Evolutionary conservation across 768 basidiomycete species (phyloP).

Genomic region (Megacollybia marginata): DNA sequence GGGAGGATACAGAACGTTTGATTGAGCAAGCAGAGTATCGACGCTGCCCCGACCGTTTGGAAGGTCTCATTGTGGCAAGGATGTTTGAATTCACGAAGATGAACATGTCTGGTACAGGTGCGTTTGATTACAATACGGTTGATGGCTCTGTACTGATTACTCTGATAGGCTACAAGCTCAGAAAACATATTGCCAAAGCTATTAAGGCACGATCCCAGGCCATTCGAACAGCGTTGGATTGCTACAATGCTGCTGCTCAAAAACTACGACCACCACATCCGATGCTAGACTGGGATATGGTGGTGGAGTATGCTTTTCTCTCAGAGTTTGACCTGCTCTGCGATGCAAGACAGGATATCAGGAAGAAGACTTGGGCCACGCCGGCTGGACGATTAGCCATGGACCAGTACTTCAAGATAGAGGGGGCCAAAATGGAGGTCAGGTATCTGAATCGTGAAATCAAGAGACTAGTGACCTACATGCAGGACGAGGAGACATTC

Average conservation of each 20-base stretch:
- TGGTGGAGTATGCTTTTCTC: conserved; percentile 12
- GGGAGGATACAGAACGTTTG: background rate
- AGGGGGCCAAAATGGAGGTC: background rate
- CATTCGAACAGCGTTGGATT: conserved; percentile 6
- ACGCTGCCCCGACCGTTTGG: no score
- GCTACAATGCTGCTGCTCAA: conserved; percentile 8
- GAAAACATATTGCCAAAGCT: conserved; percentile 7
- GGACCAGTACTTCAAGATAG: background rate
- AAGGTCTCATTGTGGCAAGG: no score
- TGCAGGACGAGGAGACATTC: background rate
- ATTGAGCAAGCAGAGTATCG: background rate
- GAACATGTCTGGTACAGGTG: conserved; percentile 3
- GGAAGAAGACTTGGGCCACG: background rate
- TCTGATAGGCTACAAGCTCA: conserved; percentile 8
- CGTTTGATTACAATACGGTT: background rate
- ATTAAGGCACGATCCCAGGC: conserved; percentile 6
- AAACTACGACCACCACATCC: conserved; percentile 2
- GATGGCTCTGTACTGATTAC: background rate
- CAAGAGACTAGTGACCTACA: background rate
- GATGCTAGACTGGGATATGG: conserved; percentile 7
- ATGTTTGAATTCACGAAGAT: no score
- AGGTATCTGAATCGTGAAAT: background rate
- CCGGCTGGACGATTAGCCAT: background rate
- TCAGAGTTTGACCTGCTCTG: conserved; percentile 5
- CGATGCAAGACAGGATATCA: conserved; percentile 5